Evolutionary conservation across 2,329 filamentous ascomycete species (phyloP).

Genomic region (Exophiala sp.): DNA sequence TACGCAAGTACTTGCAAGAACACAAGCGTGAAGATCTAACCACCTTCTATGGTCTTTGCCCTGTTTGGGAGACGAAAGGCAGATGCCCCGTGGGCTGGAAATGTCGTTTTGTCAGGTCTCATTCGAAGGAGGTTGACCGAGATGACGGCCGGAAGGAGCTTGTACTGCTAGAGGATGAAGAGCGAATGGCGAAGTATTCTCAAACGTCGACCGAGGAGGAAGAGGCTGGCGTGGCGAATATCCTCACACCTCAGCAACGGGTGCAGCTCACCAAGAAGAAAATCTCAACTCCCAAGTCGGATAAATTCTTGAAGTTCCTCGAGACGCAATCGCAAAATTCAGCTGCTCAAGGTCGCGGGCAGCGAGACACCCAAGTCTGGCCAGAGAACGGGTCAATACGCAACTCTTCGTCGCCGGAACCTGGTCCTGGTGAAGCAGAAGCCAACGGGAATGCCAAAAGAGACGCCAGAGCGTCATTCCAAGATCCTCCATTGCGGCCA

Average conservation of each 20-base stretch:
- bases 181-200: conserved; percentile 24
- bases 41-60: conserved; percentile 74
- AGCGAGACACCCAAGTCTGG: conserved; percentile 40
- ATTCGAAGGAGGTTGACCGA: conserved; percentile 74
- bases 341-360: conserved; percentile 42
- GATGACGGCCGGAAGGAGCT: conserved; percentile 82
- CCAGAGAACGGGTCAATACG: conserved; percentile 16
- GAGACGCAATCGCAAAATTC: conserved; percentile 55
- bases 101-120: conserved; percentile 83
- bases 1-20: conserved; percentile 78
- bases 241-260: conserved; percentile 67
- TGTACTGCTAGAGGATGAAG: conserved; percentile 59
- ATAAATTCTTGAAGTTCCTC: conserved; percentile 74
- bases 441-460: conserved; percentile 49
- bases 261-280: conserved; percentile 71
- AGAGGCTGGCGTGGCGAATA: conserved; percentile 68
- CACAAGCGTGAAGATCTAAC: conserved; percentile 76
- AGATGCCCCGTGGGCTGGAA: conserved; percentile 86
- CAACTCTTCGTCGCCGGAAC: conserved; percentile 29
- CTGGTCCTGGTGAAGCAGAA: conserved; percentile 40
- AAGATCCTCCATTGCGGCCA: conserved; percentile 81
- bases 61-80: conserved; percentile 72
- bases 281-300: conserved; percentile 66
- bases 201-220: conserved; percentile 28
- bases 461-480: conserved; percentile 74